Evolutionary conservation across 2,329 filamentous ascomycete species (phyloP).

Genomic region (Aspergillus texensis): DNA sequence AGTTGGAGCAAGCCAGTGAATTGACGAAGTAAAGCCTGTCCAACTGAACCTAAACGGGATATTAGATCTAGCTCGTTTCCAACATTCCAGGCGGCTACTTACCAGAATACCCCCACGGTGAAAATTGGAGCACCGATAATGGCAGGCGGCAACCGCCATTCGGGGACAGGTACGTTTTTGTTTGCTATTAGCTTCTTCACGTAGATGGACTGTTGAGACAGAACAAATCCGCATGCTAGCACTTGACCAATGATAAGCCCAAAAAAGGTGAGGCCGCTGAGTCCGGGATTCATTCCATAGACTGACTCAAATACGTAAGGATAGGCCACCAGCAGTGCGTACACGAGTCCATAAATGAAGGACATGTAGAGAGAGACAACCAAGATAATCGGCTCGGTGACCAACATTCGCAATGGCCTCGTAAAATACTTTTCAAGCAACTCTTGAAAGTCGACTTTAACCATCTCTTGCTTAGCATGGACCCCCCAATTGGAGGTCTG

Average conservation of each 20-base stretch:
- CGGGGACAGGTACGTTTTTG: constrained; percentile 23
- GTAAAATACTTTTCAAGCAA: constrained; percentile 51
- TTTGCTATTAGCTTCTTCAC: constrained; percentile 26
- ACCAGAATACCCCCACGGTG: constrained; percentile 38
- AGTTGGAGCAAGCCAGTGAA: constrained; percentile 32
- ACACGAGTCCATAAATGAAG: constrained; percentile 35
- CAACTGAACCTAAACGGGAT: constrained; percentile 31
- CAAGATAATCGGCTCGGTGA: constrained; percentile 41
- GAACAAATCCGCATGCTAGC: constrained; percentile 23
- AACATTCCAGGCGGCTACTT: background rate
- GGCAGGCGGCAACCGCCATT: constrained; percentile 31
- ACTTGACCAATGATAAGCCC: constrained; percentile 30
- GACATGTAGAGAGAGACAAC: constrained; percentile 36
- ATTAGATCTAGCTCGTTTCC: background rate
- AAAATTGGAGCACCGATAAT: constrained; percentile 34
- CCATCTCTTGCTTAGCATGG: constrained; percentile 55
- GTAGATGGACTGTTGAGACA: constrained; percentile 29
- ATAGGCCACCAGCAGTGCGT: constrained; percentile 31
- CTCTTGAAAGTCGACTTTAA: constrained; percentile 50
- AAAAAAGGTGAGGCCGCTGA: constrained; percentile 34
- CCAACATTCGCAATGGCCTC: constrained; percentile 38
- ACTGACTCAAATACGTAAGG: constrained; percentile 32
- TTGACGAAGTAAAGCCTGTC: constrained; percentile 28
- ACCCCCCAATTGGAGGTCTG: constrained; percentile 59
- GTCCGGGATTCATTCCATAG: constrained; percentile 30